Evolutionary conservation across 495 filamentous ascomycete species (phyloP), one percentile per base, ranked within the genome.

Genomic region (Lichina pygmaea): DNA sequence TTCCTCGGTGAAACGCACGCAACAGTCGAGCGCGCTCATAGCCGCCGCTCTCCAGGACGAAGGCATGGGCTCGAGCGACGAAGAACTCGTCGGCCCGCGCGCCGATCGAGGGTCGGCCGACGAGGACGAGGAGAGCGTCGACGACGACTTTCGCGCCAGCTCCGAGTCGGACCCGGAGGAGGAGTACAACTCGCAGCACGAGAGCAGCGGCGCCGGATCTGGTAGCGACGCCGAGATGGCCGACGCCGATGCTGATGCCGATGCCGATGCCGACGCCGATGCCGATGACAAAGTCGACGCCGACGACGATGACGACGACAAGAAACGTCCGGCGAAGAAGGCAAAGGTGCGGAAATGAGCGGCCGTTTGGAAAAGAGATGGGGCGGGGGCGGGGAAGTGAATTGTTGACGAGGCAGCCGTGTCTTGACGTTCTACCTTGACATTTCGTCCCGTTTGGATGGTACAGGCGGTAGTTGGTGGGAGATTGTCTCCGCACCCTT

Each of bases 131-230:
- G 86, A 94, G 60, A 82, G 77, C 49, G 67, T 82, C 16, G 91
- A 99, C 52, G 91, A 99, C 53, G 91, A 99, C 60, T 99, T 99
- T 70, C 73, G 78, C 49, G 79, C 77, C 13, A 81, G 85, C 41
- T 79, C 75, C 2, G 91, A 99, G 49, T 86, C 78, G 15, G 91
- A 99, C 49, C 84, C 93, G 0, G 91, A 85, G 1, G 91, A 99
- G 61, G 91, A 99, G 58, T 99, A 74, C 50, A 91, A 99, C 61
- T 81, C 75, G 41, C 75, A 70, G 32, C 86, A 93, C 53, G 78
- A 89, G 59, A 93, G 81, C 54, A 80, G 75, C 46, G 84, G 81
- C 0, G 73, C 71, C 17, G 36, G 13, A 11, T 73, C 69, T 44
- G 73, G 61, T n/a, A 78, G 72, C 34, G 76, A 77, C 48, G 70